A percentile compares a stretch with the other conserved stretches of the same genome.
These are phyloP conservation scores for Crithidia expoeki DNA, from an alignment of 208 protist species.

Conservation along the genomic window DNA sequence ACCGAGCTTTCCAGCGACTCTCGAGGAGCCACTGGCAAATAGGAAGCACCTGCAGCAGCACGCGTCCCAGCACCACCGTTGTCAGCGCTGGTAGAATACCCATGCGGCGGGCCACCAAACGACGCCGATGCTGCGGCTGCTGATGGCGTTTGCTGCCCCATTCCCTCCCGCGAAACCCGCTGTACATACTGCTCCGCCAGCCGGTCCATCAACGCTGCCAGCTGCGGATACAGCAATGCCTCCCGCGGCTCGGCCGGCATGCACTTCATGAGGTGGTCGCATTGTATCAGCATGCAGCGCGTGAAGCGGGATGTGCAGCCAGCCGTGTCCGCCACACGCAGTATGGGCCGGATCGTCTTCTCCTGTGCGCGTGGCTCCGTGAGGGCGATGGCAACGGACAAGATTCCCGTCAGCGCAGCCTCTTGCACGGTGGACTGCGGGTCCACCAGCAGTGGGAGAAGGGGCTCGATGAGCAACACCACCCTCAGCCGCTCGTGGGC, in stretches of 20 bases:
- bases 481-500: conserved; percentile 43
- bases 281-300: conserved; percentile 47
- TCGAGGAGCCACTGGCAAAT: neutral
- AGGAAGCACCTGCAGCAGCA: too few species aligned
- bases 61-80: neutral
- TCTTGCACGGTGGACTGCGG: conserved; percentile 52
- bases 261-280: conserved; percentile 47
- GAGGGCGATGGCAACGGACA: conserved; percentile 44
- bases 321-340: conserved; percentile 43
- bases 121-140: neutral
- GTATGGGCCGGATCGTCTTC: conserved; percentile 41
- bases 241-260: conserved; percentile 78
- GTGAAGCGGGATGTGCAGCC: conserved; percentile 61
- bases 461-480: conserved; percentile 46
- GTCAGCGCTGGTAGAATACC: neutral
- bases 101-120: neutral
- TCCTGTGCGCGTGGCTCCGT: conserved; percentile 51
- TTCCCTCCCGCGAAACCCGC: conserved; percentile 20
- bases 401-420: conserved; percentile 47
- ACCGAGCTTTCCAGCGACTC: conserved; percentile 15
- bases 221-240: conserved; percentile 61
- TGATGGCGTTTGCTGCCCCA: neutral
- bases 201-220: conserved; percentile 53
- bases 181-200: conserved; percentile 40
- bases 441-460: conserved; percentile 58